Conservation (phyloP, 2,329 filamentous ascomycete species). For the Dactylellina haptotyla region DNA sequence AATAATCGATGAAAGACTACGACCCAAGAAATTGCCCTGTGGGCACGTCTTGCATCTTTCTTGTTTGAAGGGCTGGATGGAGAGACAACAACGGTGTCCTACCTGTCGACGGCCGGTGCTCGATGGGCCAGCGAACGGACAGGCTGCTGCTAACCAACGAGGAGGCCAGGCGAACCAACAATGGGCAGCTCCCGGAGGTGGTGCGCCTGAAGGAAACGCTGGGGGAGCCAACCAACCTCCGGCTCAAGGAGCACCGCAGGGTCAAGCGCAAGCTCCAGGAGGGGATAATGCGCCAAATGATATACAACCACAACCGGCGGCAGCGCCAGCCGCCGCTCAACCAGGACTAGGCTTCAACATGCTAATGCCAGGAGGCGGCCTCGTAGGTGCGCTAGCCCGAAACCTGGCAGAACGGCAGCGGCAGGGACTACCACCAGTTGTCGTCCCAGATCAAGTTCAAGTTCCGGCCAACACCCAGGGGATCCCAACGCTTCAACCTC, state of each 20-base stretch:
- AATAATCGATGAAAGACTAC: conserved; percentile 67
- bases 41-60: conserved; percentile 94
- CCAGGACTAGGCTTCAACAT: conserved; percentile 30
- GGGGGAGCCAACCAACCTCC: background rate
- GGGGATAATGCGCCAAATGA: background rate
- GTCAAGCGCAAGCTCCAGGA: conserved; percentile 7
- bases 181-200: background rate
- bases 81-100: conserved; percentile 95
- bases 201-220: background rate
- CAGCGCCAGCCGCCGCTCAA: conserved; percentile 8
- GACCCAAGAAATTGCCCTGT: conserved; percentile 95
- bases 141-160: background rate
- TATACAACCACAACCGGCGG: background rate
- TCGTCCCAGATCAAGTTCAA: background rate
- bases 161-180: background rate
- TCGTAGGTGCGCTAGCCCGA: conserved; percentile 30
- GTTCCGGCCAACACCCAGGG: background rate
- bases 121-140: conserved; percentile 59
- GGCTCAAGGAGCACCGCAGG: conserved; percentile 7
- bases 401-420: conserved; percentile 28
- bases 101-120: conserved; percentile 88
- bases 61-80: conserved; percentile 95
- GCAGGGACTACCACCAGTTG: conserved; percentile 13
- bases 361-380: conserved; percentile 20
- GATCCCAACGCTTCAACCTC: background rate